These are phyloP conservation scores for Malania oleifera DNA, from an alignment of 164 flowering plant genomes.

Conservation along the genomic window DNA sequence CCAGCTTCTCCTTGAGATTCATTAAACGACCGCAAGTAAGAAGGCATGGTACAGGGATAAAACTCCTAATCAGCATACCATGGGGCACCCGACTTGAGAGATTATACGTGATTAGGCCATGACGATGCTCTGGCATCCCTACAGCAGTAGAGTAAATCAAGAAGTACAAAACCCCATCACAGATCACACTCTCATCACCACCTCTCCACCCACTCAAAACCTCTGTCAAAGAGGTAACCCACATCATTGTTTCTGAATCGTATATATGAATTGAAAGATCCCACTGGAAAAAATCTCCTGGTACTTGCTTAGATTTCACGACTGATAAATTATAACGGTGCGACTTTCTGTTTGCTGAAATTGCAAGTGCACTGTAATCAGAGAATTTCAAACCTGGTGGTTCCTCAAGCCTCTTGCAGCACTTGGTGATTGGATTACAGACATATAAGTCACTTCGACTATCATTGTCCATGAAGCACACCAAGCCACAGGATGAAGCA, in stretches of 20 bases:
- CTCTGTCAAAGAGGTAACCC: constrained; percentile 63
- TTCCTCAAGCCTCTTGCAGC: constrained; percentile 40
- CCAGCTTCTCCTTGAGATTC: constrained; percentile 76
- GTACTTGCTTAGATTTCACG: constrained; percentile 81
- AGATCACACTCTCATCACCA: constrained; percentile 86
- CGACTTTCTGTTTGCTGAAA: constrained; percentile 47
- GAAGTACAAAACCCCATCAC: constrained; percentile 65
- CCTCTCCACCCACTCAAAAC: constrained; percentile 88
- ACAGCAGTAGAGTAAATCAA: constrained; percentile 75
- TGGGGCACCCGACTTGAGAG: constrained; percentile 42
- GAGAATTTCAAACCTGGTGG: constrained; percentile 59
- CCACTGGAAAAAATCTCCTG: constrained; percentile 72
- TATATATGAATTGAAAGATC: constrained; percentile 74
- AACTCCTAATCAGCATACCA: constrained; percentile 44
- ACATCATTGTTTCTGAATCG: constrained; percentile 52
- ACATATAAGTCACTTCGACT: constrained; percentile 54
- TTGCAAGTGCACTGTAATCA: constrained; percentile 77
- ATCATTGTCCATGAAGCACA: constrained; percentile 80
- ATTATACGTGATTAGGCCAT: constrained; percentile 57
- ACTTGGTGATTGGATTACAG: constrained; percentile 76
- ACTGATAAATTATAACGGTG: constrained; percentile 50
- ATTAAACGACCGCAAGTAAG: constrained; percentile 89
- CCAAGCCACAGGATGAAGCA: constrained; percentile 78
- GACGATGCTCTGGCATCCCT: constrained; percentile 56
- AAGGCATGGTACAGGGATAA: constrained; percentile 71